Conservation (phyloP, 2,329 filamentous ascomycete species). For the Colletotrichum acutatum region DNA sequence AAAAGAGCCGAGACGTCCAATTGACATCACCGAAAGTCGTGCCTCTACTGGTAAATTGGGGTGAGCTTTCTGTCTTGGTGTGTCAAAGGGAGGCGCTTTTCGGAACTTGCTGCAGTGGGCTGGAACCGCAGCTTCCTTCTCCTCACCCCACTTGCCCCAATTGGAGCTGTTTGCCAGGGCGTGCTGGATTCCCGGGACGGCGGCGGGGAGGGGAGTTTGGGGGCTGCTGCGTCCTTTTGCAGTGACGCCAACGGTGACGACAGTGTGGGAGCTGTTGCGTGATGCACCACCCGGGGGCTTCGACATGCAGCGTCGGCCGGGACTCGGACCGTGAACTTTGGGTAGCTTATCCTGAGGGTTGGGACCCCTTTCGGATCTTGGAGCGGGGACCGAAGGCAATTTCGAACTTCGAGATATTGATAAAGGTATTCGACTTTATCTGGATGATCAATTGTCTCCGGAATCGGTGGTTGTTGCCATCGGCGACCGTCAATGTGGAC, state of each 20-base stretch:
- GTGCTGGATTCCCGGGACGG: slow-evolving; percentile 12
- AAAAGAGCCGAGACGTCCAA: slow-evolving; percentile 3
- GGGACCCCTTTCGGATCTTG: background rate
- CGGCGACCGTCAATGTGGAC: slow-evolving; percentile 3
- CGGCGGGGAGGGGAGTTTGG: slow-evolving; percentile 7
- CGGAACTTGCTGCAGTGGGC: background rate
- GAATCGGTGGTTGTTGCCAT: slow-evolving; percentile 13
- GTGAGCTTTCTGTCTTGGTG: background rate
- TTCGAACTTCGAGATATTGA: background rate
- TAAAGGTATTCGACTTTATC: background rate
- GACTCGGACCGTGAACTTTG: background rate
- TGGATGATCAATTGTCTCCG: background rate
- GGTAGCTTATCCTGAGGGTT: background rate
- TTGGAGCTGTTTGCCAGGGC: slow-evolving; percentile 6
- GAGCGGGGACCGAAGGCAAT: background rate
- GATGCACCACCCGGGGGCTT: background rate
- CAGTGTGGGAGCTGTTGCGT: slow-evolving; percentile 22
- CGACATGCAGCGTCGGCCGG: background rate
- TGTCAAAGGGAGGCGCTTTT: background rate
- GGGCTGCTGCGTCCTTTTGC: background rate
- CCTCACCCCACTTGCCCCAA: slow-evolving; percentile 11
- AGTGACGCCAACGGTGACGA: slow-evolving; percentile 18
- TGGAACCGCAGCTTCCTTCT: background rate
- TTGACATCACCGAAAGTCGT: slow-evolving; percentile 6
- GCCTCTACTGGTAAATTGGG: background rate